Base-by-base conservation (phyloP, 257 asterid species). In the Penstemon barbatus region DNA sequence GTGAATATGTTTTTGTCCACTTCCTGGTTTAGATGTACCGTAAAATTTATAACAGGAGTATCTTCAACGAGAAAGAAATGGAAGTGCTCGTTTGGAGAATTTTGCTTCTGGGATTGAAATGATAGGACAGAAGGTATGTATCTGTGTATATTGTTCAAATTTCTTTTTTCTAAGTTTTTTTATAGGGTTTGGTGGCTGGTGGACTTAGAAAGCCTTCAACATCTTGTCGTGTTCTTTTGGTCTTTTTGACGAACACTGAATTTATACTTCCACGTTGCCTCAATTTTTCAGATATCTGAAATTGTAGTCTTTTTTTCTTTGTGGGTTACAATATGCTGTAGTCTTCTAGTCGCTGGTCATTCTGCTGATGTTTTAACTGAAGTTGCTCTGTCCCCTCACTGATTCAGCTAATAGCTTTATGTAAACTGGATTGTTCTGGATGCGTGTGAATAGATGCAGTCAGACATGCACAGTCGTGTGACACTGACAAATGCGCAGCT, bases 51-150 rank as follows among this genome's bases (percentile, higher is more conserved):
- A 75, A 61, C 90, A 94, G 99, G 99, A 94, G 70, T 94, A 89
- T 75, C 97, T 94, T 81, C 98, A 85, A 82, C 88, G 97, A 56
- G 99, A 94, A 75, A 87, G 95, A 83, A 77, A 85, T 58, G 96
- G 97, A 73, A 80, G 95, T 78, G 99, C 99, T 73, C 96, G 88
- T 66, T 75, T 94, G 84, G 98, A 89, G 79, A 87, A 84, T 77
- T 94, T 94, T 79, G 95, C 98, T 71, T 82, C 97, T 5, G 99
- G 96, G 66, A 94, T 94, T 76, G 97, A 91, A 84, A 79, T 91
- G 82, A 91, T 94, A 75, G 91, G 95, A 69, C 95, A 89, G 78
- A 94, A 94, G 99, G 99, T 94, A 84, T 37, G 41, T 55, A 5
- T 19, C 42, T 38, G 75, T 58, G 36, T 58, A 8, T 62, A 41